Conservation (phyloP, 2,329 filamentous ascomycete species). For the Juglanconis sp. region DNA sequence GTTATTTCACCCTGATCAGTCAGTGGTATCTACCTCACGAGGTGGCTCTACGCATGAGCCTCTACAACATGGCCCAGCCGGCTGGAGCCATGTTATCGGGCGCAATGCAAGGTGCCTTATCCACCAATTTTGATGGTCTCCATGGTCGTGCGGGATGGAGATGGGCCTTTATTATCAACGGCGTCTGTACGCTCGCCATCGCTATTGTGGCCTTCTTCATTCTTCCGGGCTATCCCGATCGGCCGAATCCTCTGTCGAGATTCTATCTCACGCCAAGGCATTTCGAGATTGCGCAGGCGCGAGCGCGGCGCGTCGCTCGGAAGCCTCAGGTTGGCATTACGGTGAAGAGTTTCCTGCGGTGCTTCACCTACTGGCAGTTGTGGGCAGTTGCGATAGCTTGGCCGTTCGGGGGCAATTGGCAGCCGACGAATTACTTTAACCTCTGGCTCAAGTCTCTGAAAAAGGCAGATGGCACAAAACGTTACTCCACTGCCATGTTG, state of each 20-base stretch:
- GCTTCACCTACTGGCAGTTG: conserved; percentile 12
- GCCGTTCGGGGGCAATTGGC: conserved; percentile 5
- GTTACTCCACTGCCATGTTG: conserved; percentile 7
- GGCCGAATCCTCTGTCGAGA: conserved; percentile 6
- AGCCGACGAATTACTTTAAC: conserved; percentile 12
- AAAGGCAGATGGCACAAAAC: conserved; percentile 4
- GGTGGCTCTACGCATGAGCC: conserved; percentile 8
- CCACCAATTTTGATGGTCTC: conserved; percentile 6
- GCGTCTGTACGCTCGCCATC: conserved; percentile 5
- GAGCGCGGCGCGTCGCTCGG: conserved; percentile 4
- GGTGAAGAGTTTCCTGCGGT: conserved; percentile 4
- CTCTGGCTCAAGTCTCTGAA: conserved; percentile 12
- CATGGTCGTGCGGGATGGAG: conserved; percentile 9
- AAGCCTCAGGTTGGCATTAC: conserved; percentile 12
- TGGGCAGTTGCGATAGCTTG: conserved; percentile 7
- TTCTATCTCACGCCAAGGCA: conserved; percentile 12
- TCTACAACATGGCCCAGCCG: conserved; percentile 13
- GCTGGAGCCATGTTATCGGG: conserved; percentile 11
- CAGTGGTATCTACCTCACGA: conserved; percentile 13
- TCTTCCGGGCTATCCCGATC: conserved; percentile 10
- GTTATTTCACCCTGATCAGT: conserved; percentile 9
- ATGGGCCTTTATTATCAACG: conserved; percentile 13
- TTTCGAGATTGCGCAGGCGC: conserved; percentile 7
- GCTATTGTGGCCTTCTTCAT: conserved; percentile 4
- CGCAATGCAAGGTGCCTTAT: conserved; percentile 6